Conservation (phyloP, 2,329 filamentous ascomycete genomes). For the Botryotinia calthae region DNA sequence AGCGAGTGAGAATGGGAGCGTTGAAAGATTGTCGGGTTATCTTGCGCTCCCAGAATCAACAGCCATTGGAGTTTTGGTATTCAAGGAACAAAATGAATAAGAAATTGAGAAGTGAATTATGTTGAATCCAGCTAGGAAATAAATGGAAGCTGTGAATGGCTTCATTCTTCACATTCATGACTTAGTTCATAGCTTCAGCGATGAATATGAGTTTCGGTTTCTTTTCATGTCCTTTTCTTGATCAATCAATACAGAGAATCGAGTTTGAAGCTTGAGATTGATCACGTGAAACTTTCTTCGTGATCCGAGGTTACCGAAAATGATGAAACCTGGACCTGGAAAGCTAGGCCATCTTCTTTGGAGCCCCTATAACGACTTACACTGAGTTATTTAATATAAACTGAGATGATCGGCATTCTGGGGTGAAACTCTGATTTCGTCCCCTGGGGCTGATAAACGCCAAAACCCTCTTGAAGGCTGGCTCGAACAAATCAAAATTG, state of each 20-base stretch:
- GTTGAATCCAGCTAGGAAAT: neutral
- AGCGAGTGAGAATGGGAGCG: neutral
- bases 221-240: neutral
- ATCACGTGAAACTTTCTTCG: neutral
- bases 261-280: neutral
- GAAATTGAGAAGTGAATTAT: neutral
- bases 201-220: neutral
- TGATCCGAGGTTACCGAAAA: neutral
- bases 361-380: neutral
- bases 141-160: neutral
- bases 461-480: neutral
- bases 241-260: neutral
- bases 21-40: neutral
- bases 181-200: neutral
- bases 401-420: too few species aligned
- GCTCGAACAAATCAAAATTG: conserved; percentile 2
- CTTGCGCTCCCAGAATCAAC: neutral
- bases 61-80: neutral
- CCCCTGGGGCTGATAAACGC: neutral
- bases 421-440: too few species aligned
- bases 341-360: too few species aligned
- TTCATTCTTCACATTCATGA: too few species aligned
- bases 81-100: neutral
- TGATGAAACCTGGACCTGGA: neutral
- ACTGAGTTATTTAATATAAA: too few species aligned